Conservation (phyloP, 2,329 filamentous ascomycete genomes). For the Beauveria sp. region DNA sequence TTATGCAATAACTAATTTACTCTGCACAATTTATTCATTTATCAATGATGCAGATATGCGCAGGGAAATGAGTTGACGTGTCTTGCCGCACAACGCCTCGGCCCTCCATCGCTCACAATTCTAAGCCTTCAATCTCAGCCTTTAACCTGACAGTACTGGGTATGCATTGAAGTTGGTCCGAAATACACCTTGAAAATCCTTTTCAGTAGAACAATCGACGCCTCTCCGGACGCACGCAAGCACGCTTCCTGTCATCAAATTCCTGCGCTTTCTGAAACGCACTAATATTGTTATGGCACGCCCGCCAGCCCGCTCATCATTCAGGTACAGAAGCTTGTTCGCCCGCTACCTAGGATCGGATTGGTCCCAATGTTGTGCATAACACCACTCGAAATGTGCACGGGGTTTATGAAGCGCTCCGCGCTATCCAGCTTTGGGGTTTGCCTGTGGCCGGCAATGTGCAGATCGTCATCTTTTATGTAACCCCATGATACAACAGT, state of each 20-base stretch:
- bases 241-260: background rate
- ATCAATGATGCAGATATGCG: background rate
- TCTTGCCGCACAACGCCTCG: too few relatives aligned
- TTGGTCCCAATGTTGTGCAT: background rate
- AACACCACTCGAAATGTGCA: background rate
- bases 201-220: background rate
- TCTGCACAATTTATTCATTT: background rate
- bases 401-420: background rate
- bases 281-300: background rate
- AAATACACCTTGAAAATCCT: background rate
- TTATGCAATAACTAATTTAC: too few relatives aligned
- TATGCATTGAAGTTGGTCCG: background rate
- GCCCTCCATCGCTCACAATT: too few relatives aligned
- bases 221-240: background rate
- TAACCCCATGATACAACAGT: background rate
- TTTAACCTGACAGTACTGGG: too few relatives aligned
- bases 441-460: too few relatives aligned
- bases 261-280: slow-evolving; percentile 7
- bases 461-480: background rate
- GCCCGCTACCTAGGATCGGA: background rate
- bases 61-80: background rate
- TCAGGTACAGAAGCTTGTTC: slow-evolving; percentile 4
- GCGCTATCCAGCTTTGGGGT: too few relatives aligned
- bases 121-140: too few relatives aligned
- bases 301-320: background rate